phyloP scores from a whole-genome alignment of 768 basidiomycete species.

The Termitomyces sp. region DNA sequence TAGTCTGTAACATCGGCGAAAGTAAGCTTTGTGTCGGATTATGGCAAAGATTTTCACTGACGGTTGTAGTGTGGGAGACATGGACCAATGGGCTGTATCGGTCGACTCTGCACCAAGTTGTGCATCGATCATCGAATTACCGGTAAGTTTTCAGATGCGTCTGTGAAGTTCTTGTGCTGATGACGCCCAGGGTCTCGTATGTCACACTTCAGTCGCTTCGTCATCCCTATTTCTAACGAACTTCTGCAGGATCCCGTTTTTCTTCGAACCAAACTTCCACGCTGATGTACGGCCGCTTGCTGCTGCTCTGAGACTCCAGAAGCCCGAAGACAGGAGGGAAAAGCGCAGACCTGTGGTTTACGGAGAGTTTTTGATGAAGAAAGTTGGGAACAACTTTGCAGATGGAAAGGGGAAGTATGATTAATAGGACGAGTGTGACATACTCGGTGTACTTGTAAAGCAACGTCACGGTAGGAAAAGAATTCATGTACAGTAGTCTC shows the following conservation, averaged over 20 bases:
- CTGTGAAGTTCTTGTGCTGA: neutral
- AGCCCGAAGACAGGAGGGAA: slow-evolving; percentile 15
- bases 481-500: no score
- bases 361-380: slow-evolving; percentile 74
- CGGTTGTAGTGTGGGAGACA: slow-evolving; percentile 76
- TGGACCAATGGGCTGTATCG: slow-evolving; percentile 86
- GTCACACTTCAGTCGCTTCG: slow-evolving; percentile 25
- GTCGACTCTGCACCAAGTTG: slow-evolving; percentile 86
- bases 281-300: slow-evolving; percentile 64
- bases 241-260: slow-evolving; percentile 78
- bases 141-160: slow-evolving; percentile 31
- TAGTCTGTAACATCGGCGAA: slow-evolving; percentile 92
- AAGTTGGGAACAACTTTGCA: slow-evolving; percentile 75
- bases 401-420: slow-evolving; percentile 37
- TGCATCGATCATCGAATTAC: slow-evolving; percentile 75
- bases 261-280: slow-evolving; percentile 88
- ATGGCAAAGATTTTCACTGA: neutral
- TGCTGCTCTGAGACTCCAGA: slow-evolving; percentile 49
- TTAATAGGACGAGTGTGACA: no score
- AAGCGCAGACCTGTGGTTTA: slow-evolving; percentile 53
- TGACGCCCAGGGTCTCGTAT: slow-evolving; percentile 61
- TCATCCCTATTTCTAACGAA: neutral
- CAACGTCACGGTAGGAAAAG: no score
- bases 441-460: no score
- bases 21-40: slow-evolving; percentile 44